These are phyloP conservation scores for Ophiostoma pallidulum DNA, from an alignment of 2,329 filamentous ascomycete species.

Conservation along the genomic window DNA sequence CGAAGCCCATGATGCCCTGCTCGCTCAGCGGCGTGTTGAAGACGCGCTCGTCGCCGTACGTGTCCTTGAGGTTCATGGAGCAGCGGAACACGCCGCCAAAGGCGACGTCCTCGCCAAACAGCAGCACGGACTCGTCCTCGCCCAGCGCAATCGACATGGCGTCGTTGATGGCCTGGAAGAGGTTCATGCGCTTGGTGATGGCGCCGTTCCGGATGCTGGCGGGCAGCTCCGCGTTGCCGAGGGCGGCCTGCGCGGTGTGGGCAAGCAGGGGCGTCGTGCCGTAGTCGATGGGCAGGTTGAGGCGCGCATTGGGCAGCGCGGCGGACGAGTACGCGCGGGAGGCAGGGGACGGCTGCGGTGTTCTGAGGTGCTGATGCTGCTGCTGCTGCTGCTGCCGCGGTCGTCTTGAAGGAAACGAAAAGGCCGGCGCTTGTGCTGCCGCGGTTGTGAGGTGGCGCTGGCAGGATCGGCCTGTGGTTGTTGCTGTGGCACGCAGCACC, in stretches of 20 bases:
- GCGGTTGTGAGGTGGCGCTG: neutral
- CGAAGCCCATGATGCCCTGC: constrained; percentile 91
- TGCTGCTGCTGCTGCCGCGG: neutral
- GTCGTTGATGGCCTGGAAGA: constrained; percentile 90
- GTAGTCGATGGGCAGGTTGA: constrained; percentile 87
- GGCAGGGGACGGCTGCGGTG: neutral
- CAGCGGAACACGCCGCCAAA: constrained; percentile 96
- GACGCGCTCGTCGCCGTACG: constrained; percentile 78
- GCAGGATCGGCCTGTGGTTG: neutral
- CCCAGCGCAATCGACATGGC: constrained; percentile 74
- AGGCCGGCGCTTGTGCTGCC: neutral
- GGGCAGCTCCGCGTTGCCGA: constrained; percentile 64
- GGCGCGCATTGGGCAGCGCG: constrained; percentile 45
- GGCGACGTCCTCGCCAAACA: constrained; percentile 95
- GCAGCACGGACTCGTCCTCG: constrained; percentile 72
- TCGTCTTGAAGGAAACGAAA: neutral
- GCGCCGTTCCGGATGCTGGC: constrained; percentile 49
- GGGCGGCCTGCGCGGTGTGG: constrained; percentile 64
- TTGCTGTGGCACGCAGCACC: neutral
- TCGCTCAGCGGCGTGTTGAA: constrained; percentile 96
- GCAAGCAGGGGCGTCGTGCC: constrained; percentile 69
- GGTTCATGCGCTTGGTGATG: constrained; percentile 77
- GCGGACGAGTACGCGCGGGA: constrained; percentile 41
- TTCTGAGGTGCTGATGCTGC: neutral
- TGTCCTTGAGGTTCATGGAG: constrained; percentile 80